A percentile compares a stretch with the other conserved stretches of the same genome.
Conservation (phyloP, 768 basidiomycete genomes). For the Paxillus rubicundulus region DNA sequence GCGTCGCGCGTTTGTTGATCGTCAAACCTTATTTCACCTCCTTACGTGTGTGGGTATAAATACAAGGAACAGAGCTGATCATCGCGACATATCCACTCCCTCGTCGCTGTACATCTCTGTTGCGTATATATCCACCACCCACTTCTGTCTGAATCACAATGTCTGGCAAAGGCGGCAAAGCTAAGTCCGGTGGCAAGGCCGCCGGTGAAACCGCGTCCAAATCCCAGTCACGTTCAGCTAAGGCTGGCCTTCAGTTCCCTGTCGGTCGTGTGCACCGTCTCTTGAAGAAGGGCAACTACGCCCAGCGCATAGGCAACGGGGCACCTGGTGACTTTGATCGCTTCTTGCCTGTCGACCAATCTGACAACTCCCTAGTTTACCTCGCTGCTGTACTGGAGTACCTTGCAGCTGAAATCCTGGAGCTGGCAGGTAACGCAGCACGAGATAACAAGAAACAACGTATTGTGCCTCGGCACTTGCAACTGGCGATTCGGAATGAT, state of each 20-base stretch:
- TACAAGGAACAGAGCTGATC: neutral
- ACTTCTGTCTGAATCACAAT: conserved; percentile 16
- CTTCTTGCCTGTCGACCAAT: neutral
- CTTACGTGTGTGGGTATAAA: conserved; percentile 29
- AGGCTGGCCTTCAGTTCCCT: conserved; percentile 45
- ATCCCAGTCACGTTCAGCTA: conserved; percentile 39
- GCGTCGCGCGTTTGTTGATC: conserved; percentile 40
- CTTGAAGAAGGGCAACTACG: conserved; percentile 58
- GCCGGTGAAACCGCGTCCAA: conserved; percentile 33
- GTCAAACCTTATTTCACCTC: conserved; percentile 33
- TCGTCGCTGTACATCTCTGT: conserved; percentile 2
- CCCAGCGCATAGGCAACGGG: conserved; percentile 54
- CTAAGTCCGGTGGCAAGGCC: conserved; percentile 68
- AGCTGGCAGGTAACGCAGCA: conserved; percentile 57
- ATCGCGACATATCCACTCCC: conserved; percentile 8
- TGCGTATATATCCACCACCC: neutral
- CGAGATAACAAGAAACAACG: conserved; percentile 58
- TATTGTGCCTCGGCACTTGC: conserved; percentile 64
- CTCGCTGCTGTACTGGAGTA: conserved; percentile 62
- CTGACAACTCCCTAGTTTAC: conserved; percentile 40
- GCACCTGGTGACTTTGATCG: conserved; percentile 38
- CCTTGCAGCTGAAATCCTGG: conserved; percentile 61
- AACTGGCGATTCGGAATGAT: conserved; percentile 64
- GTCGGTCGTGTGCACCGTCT: conserved; percentile 64
- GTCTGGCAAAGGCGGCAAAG: conserved; percentile 52